Base-by-base conservation (phyloP, 495 filamentous ascomycete species). In the Penicillium crystallinum region DNA sequence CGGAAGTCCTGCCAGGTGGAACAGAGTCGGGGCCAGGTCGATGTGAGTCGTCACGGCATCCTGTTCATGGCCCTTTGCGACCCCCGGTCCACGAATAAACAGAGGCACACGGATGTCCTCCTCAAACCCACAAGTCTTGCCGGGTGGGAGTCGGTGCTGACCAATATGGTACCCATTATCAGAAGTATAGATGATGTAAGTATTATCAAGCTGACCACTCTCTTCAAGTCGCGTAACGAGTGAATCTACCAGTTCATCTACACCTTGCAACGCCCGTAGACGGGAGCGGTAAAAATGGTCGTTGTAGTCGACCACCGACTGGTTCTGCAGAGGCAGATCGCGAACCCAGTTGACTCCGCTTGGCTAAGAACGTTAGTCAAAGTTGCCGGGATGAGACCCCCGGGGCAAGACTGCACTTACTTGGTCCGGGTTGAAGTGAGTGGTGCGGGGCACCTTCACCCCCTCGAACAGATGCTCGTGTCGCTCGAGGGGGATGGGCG, bases 81-180 rank as follows among this genome's bases (percentile, higher is more conserved):
- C 67, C 0, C 80, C 78, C 0, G 84, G 83, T 0, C 84, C 84
- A 4, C 83, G 73, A 33, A 86, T 73, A 48, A 73, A 71, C 3
- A 89, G 69, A 0, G 87, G 86, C 1, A 90, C 78, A 30, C 86
- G 83, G 54, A 89, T 84, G 57, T 90, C 87, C 61, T 88, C 84
- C 55, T 89, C 84, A 46, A 81, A 89, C 1, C 83, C 83, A 48
- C 81, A 84, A 29, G 81, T 76, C 66, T 90, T 90, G 2, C 86
- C 87, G 2, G 86, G 85, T 10, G 82, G 81, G 27, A 89, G 57
- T 5, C 87, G 77, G 59, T 90, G 86, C 54, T 89, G 86, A 21
- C 84, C 81, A 46, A 89, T 86, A 54, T 89, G 84, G 63, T 84
- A 89, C 0, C 87, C 86, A 55, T 90, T 89, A 56, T 89, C 87